These are phyloP conservation scores for Senna siamea DNA, from an alignment of 306 rosid species.

Conservation along the genomic window DNA sequence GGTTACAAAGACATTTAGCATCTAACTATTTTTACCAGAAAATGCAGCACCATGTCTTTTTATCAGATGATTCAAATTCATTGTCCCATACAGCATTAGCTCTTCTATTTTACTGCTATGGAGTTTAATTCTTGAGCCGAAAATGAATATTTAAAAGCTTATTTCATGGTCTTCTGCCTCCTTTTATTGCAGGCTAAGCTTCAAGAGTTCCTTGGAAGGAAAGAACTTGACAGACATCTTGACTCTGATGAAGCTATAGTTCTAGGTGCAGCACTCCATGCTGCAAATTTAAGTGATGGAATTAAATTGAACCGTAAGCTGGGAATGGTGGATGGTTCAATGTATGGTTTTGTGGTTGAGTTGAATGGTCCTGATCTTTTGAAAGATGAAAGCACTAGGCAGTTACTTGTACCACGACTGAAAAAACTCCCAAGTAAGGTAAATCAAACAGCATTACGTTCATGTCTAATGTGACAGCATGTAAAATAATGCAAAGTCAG, in stretches of 20 bases:
- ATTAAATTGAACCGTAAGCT: conserved; percentile 96
- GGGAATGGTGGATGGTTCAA: conserved; percentile 97
- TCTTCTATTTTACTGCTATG: conserved; percentile 21
- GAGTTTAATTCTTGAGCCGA: conserved; percentile 1
- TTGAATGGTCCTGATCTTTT: conserved; percentile 76
- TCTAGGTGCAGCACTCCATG: conserved; percentile 90
- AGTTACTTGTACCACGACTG: conserved; percentile 83
- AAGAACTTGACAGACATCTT: conserved; percentile 91
- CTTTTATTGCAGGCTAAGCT: conserved; percentile 73
- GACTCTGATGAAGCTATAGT: conserved; percentile 98
- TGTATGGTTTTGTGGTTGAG: conserved; percentile 78
- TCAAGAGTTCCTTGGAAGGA: conserved; percentile 92
- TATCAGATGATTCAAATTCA: not conserved
- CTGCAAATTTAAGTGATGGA: conserved; percentile 97
- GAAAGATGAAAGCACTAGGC: conserved; percentile 79
- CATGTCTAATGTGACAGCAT: conserved; percentile 37
- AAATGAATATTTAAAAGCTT: conserved; percentile 15
- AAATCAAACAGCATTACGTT: conserved; percentile 25
- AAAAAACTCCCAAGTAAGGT: conserved; percentile 95
- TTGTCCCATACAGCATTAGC: conserved; percentile 12
- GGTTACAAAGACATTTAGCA: conserved; percentile 19
- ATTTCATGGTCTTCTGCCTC: conserved; percentile 22
- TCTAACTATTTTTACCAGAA: conserved; percentile 27
- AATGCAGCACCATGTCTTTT: conserved; percentile 19
- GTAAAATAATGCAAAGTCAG: conserved; percentile 28